phyloP scores from a whole-genome alignment of 495 filamentous ascomycete genomes.

The Daldinia grandis region DNA sequence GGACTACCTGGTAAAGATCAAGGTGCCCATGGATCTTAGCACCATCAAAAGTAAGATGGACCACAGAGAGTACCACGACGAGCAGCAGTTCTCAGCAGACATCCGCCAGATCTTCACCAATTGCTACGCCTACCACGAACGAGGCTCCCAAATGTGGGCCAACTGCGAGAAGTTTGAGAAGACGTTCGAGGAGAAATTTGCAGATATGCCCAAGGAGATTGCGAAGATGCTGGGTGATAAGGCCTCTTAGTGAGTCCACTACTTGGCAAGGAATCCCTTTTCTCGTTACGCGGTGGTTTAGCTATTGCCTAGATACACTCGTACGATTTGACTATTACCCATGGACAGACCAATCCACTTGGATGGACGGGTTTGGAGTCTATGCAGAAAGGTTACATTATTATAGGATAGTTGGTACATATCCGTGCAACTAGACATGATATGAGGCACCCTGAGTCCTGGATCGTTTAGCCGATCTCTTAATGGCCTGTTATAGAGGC shows the following conservation, averaged over 20 bases:
- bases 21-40: constrained; percentile 58
- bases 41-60: constrained; percentile 62
- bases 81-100: constrained; percentile 55
- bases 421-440: neutral
- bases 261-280: neutral
- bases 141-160: constrained; percentile 53
- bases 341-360: neutral
- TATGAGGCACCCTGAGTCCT: neutral
- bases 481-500: neutral
- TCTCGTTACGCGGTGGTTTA: neutral
- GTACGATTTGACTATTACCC: neutral
- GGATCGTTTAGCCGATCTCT: neutral
- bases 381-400: constrained; percentile 9
- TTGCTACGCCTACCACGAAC: constrained; percentile 58
- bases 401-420: constrained; percentile 16
- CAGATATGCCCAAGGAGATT: constrained; percentile 60
- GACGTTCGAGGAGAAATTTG: constrained; percentile 60
- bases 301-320: neutral
- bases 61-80: constrained; percentile 49
- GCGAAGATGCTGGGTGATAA: constrained; percentile 57
- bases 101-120: constrained; percentile 61
- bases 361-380: neutral
- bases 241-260: constrained; percentile 25
- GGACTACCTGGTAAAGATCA: constrained; percentile 58
- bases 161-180: constrained; percentile 58